A percentile compares a stretch with the other conserved stretches of the same genome.
Evolutionary conservation across 2,329 filamentous ascomycete species (phyloP).

Genomic region (Fusarium buharicum): DNA sequence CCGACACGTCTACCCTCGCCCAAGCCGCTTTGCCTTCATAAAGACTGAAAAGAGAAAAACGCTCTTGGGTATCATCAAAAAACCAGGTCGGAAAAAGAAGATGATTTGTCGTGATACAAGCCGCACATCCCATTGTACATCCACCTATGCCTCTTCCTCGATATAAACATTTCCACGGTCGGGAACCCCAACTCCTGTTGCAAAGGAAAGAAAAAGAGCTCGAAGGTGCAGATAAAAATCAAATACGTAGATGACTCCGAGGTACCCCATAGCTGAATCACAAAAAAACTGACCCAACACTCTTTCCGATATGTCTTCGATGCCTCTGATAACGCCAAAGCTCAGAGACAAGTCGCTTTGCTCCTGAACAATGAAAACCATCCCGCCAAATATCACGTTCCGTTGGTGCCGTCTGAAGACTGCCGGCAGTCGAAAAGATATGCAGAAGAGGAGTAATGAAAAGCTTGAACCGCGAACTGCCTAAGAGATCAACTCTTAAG

Average conservation of each 20-base stretch:
- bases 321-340: slow-evolving; percentile 36
- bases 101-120: slow-evolving; percentile 44
- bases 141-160: slow-evolving; percentile 6
- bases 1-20: slow-evolving; percentile 28
- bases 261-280: slow-evolving; percentile 33
- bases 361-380: slow-evolving; percentile 21
- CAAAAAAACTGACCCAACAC: slow-evolving; percentile 35
- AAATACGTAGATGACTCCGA: slow-evolving; percentile 37
- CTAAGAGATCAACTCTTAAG: slow-evolving; percentile 27
- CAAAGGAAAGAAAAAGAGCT: slow-evolving; percentile 7
- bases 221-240: slow-evolving; percentile 29
- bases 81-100: slow-evolving; percentile 46
- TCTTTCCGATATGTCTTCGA: slow-evolving; percentile 35
- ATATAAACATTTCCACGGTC: slow-evolving; percentile 31
- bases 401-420: slow-evolving; percentile 35
- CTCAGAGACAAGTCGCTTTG: slow-evolving; percentile 33
- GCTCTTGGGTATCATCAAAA: slow-evolving; percentile 50
- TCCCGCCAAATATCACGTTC: slow-evolving; percentile 32
- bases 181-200: slow-evolving; percentile 7
- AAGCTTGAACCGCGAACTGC: slow-evolving; percentile 35
- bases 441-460: slow-evolving; percentile 37
- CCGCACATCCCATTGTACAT: slow-evolving; percentile 43
- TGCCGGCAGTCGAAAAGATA: slow-evolving; percentile 40
- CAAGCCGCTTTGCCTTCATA: slow-evolving; percentile 30
- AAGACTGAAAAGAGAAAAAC: slow-evolving; percentile 40